Evolutionary conservation across 106 monocot genomes (phyloP).

Genomic region (Platanthera zijinensis): DNA sequence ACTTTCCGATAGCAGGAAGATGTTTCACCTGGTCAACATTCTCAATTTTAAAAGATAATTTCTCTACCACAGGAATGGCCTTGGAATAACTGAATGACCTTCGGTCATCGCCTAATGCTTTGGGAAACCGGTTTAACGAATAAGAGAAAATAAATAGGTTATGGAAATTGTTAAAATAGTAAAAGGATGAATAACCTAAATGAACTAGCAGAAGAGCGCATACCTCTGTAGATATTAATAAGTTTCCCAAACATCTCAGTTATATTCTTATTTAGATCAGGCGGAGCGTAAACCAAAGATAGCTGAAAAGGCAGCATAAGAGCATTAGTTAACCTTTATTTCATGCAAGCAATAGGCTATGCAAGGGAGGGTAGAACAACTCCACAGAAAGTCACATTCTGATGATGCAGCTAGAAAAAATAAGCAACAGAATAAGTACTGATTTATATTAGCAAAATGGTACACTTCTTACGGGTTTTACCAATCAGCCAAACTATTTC

Average conservation of each 20-base stretch:
- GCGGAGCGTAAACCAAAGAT: slow-evolving; percentile 58
- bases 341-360: neutral
- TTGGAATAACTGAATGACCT: slow-evolving; percentile 97
- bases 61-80: slow-evolving; percentile 93
- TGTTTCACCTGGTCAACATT: slow-evolving; percentile 78
- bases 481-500: neutral
- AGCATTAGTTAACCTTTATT: neutral
- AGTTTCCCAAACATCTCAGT: slow-evolving; percentile 92
- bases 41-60: slow-evolving; percentile 79
- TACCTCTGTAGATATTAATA: slow-evolving; percentile 86
- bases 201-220: neutral
- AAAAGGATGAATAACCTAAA: neutral
- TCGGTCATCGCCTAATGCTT: slow-evolving; percentile 92
- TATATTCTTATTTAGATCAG: slow-evolving; percentile 73
- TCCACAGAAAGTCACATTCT: neutral
- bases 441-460: neutral
- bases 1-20: slow-evolving; percentile 91
- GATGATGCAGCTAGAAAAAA: neutral
- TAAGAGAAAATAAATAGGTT: slow-evolving; percentile 2
- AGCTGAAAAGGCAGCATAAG: slow-evolving; percentile 19
- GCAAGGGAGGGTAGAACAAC: neutral
- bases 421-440: neutral
- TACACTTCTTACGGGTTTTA: neutral
- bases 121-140: neutral
- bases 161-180: neutral